These are phyloP conservation scores for Melampsora americana DNA, from an alignment of 1,284 basidiomycete species.

Conservation along the genomic window DNA sequence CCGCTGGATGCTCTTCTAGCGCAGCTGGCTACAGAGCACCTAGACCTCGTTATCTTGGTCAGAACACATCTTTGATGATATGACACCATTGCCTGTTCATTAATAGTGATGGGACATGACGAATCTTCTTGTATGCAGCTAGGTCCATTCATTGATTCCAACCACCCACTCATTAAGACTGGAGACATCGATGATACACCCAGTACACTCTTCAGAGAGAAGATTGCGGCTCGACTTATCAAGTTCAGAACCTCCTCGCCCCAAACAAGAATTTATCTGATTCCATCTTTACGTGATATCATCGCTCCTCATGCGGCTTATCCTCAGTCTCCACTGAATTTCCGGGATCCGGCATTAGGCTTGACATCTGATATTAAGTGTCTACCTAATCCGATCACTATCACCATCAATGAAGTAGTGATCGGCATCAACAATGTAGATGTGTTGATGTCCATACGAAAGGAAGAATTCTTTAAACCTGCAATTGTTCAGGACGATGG, in stretches of 20 bases:
- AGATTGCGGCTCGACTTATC: constrained; percentile 65
- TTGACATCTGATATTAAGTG: constrained; percentile 58
- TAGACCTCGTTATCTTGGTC: constrained; percentile 75
- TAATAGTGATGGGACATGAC: background rate
- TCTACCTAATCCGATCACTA: constrained; percentile 80
- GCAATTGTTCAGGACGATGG: constrained; percentile 54
- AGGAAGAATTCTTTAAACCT: constrained; percentile 72
- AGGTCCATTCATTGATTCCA: constrained; percentile 80
- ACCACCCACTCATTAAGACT: constrained; percentile 68
- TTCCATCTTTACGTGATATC: constrained; percentile 79
- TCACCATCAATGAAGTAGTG: constrained; percentile 76
- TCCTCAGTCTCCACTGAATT: constrained; percentile 64
- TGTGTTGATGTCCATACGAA: constrained; percentile 78
- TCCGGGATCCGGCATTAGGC: constrained; percentile 23
- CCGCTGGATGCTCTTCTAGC: constrained; percentile 66
- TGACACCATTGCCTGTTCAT: constrained; percentile 18
- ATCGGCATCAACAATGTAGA: constrained; percentile 80
- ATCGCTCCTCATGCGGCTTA: constrained; percentile 75
- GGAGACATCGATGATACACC: constrained; percentile 70
- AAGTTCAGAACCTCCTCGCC: constrained; percentile 65
- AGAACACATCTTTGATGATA: constrained; percentile 49
- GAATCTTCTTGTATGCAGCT: constrained; percentile 59
- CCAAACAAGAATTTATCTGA: constrained; percentile 67
- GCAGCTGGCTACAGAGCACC: constrained; percentile 63
- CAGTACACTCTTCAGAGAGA: constrained; percentile 65